A percentile compares a stretch with the other conserved stretches of the same genome.
Evolutionary conservation across 805 yeast genomes (phyloP).

Genomic region (Monosporozyma servazzii): DNA sequence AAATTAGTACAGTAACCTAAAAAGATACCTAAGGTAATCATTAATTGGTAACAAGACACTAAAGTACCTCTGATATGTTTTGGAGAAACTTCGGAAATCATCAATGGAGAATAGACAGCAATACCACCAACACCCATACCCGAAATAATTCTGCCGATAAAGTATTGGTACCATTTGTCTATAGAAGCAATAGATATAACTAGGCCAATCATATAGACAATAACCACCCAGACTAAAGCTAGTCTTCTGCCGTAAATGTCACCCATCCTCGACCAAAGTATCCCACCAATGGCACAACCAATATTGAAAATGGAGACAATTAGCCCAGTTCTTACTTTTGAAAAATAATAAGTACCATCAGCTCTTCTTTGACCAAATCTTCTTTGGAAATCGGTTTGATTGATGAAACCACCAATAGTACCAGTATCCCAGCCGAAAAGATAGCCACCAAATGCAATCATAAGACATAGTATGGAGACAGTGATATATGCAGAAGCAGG

Average conservation of each 20-base stretch:
- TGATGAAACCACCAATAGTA: constrained; percentile 67
- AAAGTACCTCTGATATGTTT: constrained; percentile 56
- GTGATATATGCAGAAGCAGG: constrained; percentile 15
- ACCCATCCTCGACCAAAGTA: constrained; percentile 47
- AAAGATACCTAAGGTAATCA: constrained; percentile 67
- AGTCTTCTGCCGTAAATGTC: constrained; percentile 58
- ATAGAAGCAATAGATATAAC: constrained; percentile 51
- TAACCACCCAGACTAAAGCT: constrained; percentile 52
- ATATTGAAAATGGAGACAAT: constrained; percentile 56
- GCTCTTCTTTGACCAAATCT: constrained; percentile 42
- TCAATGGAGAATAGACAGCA: constrained; percentile 67
- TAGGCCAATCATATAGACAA: constrained; percentile 58
- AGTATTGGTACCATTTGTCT: constrained; percentile 58
- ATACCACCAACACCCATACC: constrained; percentile 79
- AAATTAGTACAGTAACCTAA: constrained; percentile 68
- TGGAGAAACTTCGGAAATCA: constrained; percentile 41
- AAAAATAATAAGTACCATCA: constrained; percentile 32
- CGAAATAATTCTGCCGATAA: constrained; percentile 57
- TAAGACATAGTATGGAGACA: constrained; percentile 26
- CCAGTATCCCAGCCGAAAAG: constrained; percentile 77
- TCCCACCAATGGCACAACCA: constrained; percentile 71
- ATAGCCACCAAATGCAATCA: constrained; percentile 52
- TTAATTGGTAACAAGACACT: constrained; percentile 62
- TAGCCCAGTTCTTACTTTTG: constrained; percentile 48
- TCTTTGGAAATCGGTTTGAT: constrained; percentile 41